Evolutionary conservation across 2,329 filamentous ascomycete genomes (phyloP).

Genomic region (Phoma herbarum): DNA sequence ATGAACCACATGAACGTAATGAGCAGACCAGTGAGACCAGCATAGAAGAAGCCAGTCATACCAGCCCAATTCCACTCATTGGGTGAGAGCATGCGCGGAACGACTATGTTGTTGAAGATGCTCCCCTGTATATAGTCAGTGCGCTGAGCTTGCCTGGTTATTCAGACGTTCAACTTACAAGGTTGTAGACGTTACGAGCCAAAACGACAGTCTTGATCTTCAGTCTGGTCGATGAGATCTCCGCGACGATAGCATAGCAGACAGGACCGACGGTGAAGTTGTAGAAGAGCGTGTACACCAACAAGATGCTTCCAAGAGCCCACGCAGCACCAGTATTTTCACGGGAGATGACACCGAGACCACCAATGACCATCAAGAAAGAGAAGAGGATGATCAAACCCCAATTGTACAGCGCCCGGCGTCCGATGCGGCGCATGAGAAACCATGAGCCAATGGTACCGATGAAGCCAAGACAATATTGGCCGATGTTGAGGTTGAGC

Average conservation of each 20-base stretch:
- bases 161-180: constrained; percentile 70
- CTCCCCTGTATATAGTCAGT: constrained; percentile 25
- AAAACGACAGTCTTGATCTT: constrained; percentile 91
- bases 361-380: constrained; percentile 71
- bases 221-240: constrained; percentile 80
- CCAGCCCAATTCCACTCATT: constrained; percentile 84
- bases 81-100: constrained; percentile 60
- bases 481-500: constrained; percentile 19
- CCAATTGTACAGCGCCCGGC: constrained; percentile 12
- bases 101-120: constrained; percentile 80
- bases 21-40: constrained; percentile 71
- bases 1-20: constrained; percentile 73
- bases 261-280: constrained; percentile 87
- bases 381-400: constrained; percentile 13
- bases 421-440: constrained; percentile 65
- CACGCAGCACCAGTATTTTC: constrained; percentile 57
- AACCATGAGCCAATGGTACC: constrained; percentile 66
- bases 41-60: constrained; percentile 79
- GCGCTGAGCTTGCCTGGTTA: constrained; percentile 77
- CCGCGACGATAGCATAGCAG: constrained; percentile 85
- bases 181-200: constrained; percentile 77
- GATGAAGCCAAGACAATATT: constrained; percentile 19
- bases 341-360: constrained; percentile 68
- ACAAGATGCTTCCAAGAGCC: constrained; percentile 38
- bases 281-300: constrained; percentile 70